Conservation (phyloP, 805 yeast species). For the Metschnikowia reukaufii region DNA sequence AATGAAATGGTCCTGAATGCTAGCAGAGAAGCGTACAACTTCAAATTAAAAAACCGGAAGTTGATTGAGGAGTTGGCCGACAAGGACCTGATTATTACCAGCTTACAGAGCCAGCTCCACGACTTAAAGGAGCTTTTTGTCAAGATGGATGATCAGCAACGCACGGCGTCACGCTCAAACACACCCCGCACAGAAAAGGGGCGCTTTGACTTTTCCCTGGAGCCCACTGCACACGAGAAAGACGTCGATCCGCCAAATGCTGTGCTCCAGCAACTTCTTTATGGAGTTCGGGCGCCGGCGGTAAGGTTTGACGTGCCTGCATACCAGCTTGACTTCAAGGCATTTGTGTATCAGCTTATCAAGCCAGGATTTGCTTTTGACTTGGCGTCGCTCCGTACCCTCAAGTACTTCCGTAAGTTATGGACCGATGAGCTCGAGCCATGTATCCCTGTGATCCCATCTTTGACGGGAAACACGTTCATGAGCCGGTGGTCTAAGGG, state of each 20-base stretch:
- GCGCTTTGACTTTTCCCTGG: not conserved
- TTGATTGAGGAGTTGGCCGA: conserved; percentile 57
- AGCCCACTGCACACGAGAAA: not conserved
- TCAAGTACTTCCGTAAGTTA: conserved; percentile 62
- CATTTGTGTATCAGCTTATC: conserved; percentile 35
- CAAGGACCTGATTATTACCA: conserved; percentile 64
- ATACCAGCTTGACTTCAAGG: conserved; percentile 45
- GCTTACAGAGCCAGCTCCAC: conserved; percentile 63
- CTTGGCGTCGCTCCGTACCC: conserved; percentile 44
- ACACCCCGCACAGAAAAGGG: conserved; percentile 18
- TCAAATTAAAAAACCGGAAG: conserved; percentile 57
- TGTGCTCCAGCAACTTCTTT: conserved; percentile 27
- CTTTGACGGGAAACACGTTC: conserved; percentile 47
- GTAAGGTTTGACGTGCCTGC: conserved; percentile 46
- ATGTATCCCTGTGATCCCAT: conserved; percentile 32
- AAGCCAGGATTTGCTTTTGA: conserved; percentile 38
- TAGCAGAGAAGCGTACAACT: conserved; percentile 60
- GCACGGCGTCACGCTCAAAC: conserved; percentile 10
- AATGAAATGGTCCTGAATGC: conserved; percentile 83
- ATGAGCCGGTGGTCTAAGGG: conserved; percentile 45
- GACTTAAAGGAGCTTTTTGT: conserved; percentile 63
- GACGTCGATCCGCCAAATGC: conserved; percentile 8
- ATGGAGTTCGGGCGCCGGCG: conserved; percentile 36
- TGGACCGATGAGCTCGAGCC: conserved; percentile 75
- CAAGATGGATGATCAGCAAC: conserved; percentile 48